Percentiles rank a stretch among this genome's conserved stretches.
Evolutionary conservation across 805 yeast genomes (phyloP).

Genomic region (Schwanniomyces polymorphus): DNA sequence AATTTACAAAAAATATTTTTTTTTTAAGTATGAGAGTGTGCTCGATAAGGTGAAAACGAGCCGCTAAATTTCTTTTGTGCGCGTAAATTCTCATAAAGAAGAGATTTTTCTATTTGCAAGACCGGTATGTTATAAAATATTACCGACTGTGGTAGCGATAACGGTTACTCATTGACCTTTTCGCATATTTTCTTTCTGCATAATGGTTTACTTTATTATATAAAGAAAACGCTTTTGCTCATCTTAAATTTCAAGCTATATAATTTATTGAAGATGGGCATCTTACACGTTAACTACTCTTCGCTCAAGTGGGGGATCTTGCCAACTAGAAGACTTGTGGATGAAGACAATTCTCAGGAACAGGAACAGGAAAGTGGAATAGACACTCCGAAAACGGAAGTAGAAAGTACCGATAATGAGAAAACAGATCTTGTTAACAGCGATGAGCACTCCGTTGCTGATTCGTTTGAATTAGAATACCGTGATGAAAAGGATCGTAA

Average conservation of each 20-base stretch:
- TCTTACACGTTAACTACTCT: background rate
- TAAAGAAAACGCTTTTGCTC: background rate
- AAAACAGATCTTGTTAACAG: background rate
- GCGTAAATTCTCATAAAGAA: too few species aligned
- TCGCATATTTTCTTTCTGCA: background rate
- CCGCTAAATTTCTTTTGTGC: too few species aligned
- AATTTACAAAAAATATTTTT: background rate
- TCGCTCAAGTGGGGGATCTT: constrained; percentile 34
- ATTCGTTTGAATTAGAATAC: constrained; percentile 13
- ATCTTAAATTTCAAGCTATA: background rate
- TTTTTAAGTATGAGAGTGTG: too few species aligned
- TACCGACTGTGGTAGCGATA: background rate
- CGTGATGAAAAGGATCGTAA: constrained; percentile 24
- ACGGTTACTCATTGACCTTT: background rate
- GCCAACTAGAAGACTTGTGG: constrained; percentile 34
- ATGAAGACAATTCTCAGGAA: constrained; percentile 11
- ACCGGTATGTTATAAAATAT: background rate
- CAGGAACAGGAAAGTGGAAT: too few species aligned
- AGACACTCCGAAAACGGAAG: background rate
- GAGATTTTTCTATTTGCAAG: background rate
- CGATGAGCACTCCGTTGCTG: background rate
- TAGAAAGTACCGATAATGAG: background rate
- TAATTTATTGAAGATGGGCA: background rate
- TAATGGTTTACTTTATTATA: background rate
- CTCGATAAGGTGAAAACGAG: too few species aligned